Evolutionary conservation across 768 basidiomycete genomes (phyloP).

Genomic region (Rhodotorula taiwanensis): DNA sequence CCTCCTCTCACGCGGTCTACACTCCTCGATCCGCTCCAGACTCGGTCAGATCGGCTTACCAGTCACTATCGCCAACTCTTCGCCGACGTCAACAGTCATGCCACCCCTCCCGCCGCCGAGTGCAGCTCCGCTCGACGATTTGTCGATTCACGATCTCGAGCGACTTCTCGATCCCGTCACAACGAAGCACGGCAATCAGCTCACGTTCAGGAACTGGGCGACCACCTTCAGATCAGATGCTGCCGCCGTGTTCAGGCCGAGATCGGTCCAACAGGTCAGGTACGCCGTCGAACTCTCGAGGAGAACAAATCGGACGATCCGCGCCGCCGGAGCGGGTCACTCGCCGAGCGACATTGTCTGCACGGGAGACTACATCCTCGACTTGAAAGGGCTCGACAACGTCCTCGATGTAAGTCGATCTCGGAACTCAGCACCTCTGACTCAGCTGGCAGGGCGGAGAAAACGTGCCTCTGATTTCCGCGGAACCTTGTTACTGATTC

Average conservation of each 20-base stretch:
- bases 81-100: neutral
- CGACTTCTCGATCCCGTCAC: slow-evolving; percentile 54
- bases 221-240: slow-evolving; percentile 66
- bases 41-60: too few relatives aligned
- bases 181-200: slow-evolving; percentile 45
- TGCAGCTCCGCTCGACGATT: slow-evolving; percentile 46
- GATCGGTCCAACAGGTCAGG: slow-evolving; percentile 60
- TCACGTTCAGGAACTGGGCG: slow-evolving; percentile 79
- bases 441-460: too few relatives aligned
- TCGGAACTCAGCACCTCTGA: too few relatives aligned
- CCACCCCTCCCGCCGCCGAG: slow-evolving; percentile 12
- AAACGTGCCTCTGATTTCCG: too few relatives aligned
- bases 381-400: slow-evolving; percentile 64
- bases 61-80: too few relatives aligned
- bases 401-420: slow-evolving; percentile 63
- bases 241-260: slow-evolving; percentile 67
- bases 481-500: too few relatives aligned
- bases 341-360: slow-evolving; percentile 90
- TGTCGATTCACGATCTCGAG: slow-evolving; percentile 52
- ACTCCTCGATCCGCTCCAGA: too few relatives aligned
- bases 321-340: slow-evolving; percentile 84
- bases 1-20: too few relatives aligned
- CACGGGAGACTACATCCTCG: slow-evolving; percentile 63
- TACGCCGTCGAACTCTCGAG: slow-evolving; percentile 73
- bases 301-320: slow-evolving; percentile 61